phyloP scores from a whole-genome alignment of 1,284 basidiomycete species.

The Leccinum fallax region DNA sequence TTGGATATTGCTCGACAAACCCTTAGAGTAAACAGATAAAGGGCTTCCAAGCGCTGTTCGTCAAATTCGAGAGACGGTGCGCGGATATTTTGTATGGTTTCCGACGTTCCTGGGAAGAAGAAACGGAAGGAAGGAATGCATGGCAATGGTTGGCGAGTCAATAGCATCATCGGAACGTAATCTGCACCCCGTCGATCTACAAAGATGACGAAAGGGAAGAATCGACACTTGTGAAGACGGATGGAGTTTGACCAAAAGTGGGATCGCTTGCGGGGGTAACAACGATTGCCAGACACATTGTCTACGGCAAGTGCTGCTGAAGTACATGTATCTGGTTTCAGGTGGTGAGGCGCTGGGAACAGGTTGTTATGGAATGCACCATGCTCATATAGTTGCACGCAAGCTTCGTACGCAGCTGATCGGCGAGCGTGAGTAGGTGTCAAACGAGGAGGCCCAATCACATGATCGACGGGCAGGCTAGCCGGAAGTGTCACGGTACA shows the following conservation, averaged over 20 bases:
- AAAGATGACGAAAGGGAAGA: slow-evolving; percentile 58
- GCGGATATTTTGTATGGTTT: slow-evolving; percentile 45
- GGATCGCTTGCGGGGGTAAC: slow-evolving; percentile 58
- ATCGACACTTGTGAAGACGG: slow-evolving; percentile 37
- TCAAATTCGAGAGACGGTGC: slow-evolving; percentile 53
- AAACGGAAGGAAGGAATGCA: slow-evolving; percentile 54
- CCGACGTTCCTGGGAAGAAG: slow-evolving; percentile 53
- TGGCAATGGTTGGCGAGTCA: slow-evolving; percentile 68
- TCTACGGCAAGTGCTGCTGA: slow-evolving; percentile 24
- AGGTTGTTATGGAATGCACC: slow-evolving; percentile 55
- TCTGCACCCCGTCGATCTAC: slow-evolving; percentile 36
- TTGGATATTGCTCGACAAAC: slow-evolving; percentile 64
- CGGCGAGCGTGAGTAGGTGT: slow-evolving; percentile 58
- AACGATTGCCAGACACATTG: slow-evolving; percentile 45
- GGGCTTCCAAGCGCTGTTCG: slow-evolving; percentile 45
- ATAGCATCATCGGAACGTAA: slow-evolving; percentile 60
- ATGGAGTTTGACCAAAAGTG: slow-evolving; percentile 61
- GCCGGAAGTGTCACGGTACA: slow-evolving; percentile 55
- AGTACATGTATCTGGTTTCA: slow-evolving; percentile 8
- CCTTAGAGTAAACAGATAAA: slow-evolving; percentile 65
- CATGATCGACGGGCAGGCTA: slow-evolving; percentile 40
- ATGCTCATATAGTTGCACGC: slow-evolving; percentile 48
- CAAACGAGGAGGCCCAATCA: slow-evolving; percentile 47
- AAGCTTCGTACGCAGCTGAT: slow-evolving; percentile 57
- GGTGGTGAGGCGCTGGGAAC: slow-evolving; percentile 43